Evolutionary conservation across 2,329 filamentous ascomycete species (phyloP).

Genomic region (Pseudogymnoascus sp.): DNA sequence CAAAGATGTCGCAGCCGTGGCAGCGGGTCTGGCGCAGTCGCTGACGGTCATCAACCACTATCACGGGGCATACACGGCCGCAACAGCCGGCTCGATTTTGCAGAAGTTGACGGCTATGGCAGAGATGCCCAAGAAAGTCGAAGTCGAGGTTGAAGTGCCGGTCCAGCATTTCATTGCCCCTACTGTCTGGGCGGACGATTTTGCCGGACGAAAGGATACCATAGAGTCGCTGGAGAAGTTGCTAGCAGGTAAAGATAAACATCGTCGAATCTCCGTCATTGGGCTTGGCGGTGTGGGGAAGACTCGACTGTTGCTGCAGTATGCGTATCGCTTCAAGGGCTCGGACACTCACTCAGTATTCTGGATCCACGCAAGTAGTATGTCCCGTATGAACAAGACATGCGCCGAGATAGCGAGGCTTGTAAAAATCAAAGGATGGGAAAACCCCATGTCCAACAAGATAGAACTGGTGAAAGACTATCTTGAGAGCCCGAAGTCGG

Average conservation of each 20-base stretch:
- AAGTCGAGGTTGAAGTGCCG: not conserved
- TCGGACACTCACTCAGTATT: slow-evolving; percentile 34
- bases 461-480: slow-evolving; percentile 13
- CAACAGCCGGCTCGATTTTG: not conserved
- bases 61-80: not conserved
- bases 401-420: slow-evolving; percentile 30
- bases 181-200: not conserved
- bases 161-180: not conserved
- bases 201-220: not conserved
- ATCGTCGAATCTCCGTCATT: slow-evolving; percentile 22
- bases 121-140: not conserved
- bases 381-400: slow-evolving; percentile 33
- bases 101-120: not conserved
- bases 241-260: not conserved
- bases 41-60: not conserved
- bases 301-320: slow-evolving; percentile 33
- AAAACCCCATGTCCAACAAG: slow-evolving; percentile 14
- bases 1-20: not conserved
- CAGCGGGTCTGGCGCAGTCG: not conserved
- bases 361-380: slow-evolving; percentile 36
- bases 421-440: slow-evolving; percentile 22
- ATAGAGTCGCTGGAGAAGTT: not conserved
- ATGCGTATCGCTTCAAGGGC: slow-evolving; percentile 33
- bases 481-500: slow-evolving; percentile 17
- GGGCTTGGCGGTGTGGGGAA: slow-evolving; percentile 37